Percentiles rank a stretch among this genome's conserved stretches.
These are phyloP conservation scores for Crucihimalaya himalaica DNA, from an alignment of 345 rosid genomes.

Conservation along the genomic window DNA sequence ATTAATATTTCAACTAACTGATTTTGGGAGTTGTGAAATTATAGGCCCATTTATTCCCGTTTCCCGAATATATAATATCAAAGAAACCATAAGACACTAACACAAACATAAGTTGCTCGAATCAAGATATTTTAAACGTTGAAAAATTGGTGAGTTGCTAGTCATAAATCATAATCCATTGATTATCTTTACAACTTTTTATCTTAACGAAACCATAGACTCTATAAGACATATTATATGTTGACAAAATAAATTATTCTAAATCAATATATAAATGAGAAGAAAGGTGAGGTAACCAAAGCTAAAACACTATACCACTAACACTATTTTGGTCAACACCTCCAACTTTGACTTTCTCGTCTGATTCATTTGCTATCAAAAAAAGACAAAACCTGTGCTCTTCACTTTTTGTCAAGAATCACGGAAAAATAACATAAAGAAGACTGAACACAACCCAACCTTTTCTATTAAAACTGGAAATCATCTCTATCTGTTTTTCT, in stretches of 20 bases:
- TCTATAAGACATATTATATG: background rate
- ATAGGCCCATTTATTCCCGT: background rate
- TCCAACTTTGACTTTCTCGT: constrained; percentile 20
- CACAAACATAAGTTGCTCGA: background rate
- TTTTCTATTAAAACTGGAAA: constrained; percentile 34
- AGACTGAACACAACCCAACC: constrained; percentile 11
- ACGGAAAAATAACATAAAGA: background rate
- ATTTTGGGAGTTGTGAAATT: background rate
- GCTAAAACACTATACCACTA: constrained; percentile 1
- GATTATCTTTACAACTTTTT: background rate
- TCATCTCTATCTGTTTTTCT: constrained; percentile 17
- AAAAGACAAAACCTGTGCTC: constrained; percentile 3
- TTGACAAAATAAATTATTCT: background rate
- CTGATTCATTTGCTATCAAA: constrained; percentile 11
- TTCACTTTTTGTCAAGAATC: constrained; percentile 3
- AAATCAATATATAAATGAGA: too few relatives aligned
- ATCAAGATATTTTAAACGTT: constrained; percentile 9
- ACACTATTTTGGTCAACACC: constrained; percentile 3
- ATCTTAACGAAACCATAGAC: background rate
- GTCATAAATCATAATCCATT: constrained; percentile 11
- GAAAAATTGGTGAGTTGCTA: background rate
- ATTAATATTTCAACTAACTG: background rate
- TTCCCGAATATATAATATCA: background rate
- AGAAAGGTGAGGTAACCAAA: too few relatives aligned
- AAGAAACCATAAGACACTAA: background rate